Percentiles rank a stretch among this genome's conserved stretches.
Conservation (phyloP, 495 filamentous ascomycete genomes). For the Aspergillus sparsus region DNA sequence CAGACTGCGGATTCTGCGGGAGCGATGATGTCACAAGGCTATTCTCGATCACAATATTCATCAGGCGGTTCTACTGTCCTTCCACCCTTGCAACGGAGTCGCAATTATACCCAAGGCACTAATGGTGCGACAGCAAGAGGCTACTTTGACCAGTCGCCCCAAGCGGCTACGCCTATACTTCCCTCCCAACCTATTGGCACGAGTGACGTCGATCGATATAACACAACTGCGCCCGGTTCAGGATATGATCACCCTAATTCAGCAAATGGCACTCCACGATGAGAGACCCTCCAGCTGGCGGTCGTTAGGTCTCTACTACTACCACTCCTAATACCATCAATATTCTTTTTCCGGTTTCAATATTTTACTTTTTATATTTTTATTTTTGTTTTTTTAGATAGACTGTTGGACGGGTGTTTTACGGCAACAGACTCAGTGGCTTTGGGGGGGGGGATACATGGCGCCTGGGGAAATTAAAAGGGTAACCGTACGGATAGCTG, state of each 20-base stretch:
- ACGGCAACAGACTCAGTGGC: conserved; percentile 26
- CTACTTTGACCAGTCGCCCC: conserved; percentile 41
- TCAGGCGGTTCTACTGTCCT: conserved; percentile 37
- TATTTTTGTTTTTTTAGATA: conserved; percentile 25
- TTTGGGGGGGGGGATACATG: conserved; percentile 33
- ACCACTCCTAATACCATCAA: conserved; percentile 13
- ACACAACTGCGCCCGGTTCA: conserved; percentile 27
- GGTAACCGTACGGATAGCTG: conserved; percentile 22
- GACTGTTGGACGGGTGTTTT: conserved; percentile 32
- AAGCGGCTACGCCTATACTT: conserved; percentile 41
- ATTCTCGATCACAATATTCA: conserved; percentile 38
- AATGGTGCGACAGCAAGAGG: conserved; percentile 36
- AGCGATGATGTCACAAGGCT: conserved; percentile 45
- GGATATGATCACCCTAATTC: conserved; percentile 38
- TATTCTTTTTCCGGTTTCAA: conserved; percentile 18
- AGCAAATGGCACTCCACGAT: conserved; percentile 41
- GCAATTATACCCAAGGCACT: conserved; percentile 35
- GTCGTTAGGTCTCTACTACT: conserved; percentile 1
- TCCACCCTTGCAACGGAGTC: conserved; percentile 43
- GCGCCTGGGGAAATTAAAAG: conserved; percentile 32
- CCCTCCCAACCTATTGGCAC: conserved; percentile 40
- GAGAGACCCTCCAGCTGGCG: conserved; percentile 14
- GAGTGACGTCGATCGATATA: conserved; percentile 41
- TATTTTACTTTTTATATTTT: conserved; percentile 17
- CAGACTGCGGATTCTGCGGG: conserved; percentile 46